A percentile compares a stretch with the other conserved stretches of the same genome.
Conservation (phyloP, 352 stramenopile genomes). For the Globisporangium parvum region DNA sequence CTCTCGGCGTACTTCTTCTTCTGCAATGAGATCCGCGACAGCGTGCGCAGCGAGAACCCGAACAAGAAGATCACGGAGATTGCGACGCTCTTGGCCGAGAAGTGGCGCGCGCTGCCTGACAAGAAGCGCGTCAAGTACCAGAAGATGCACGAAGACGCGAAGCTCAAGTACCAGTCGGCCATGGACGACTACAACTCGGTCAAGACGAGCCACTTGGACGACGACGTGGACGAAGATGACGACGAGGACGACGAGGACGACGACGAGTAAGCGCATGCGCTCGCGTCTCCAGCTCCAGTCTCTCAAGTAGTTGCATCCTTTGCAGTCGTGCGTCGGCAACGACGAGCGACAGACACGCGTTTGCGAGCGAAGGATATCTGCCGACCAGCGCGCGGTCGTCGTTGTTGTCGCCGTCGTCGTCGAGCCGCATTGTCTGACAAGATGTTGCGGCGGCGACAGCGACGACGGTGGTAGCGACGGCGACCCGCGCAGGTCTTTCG, state of each 20-base stretch:
- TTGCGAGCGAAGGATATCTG: background rate
- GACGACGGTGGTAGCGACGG: no score
- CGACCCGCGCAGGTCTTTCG: background rate
- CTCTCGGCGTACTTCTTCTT: conserved; percentile 95
- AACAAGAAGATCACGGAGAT: conserved; percentile 94
- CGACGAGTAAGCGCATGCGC: conserved; percentile 40
- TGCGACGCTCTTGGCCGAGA: conserved; percentile 68
- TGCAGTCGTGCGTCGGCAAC: background rate
- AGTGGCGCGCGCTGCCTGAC: conserved; percentile 87
- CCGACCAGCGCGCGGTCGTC: no score
- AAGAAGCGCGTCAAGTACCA: conserved; percentile 90
- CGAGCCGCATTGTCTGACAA: no score
- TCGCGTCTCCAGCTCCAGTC: background rate
- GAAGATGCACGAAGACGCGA: conserved; percentile 83
- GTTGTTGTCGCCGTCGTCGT: no score
- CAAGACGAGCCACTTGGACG: conserved; percentile 31
- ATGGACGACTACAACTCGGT: conserved; percentile 88
- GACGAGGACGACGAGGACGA: conserved; percentile 63
- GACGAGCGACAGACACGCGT: background rate
- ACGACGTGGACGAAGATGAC: conserved; percentile 60
- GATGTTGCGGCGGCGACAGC: no score
- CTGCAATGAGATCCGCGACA: conserved; percentile 89
- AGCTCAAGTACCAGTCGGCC: conserved; percentile 82
- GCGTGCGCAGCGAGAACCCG: conserved; percentile 90
- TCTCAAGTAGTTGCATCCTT: conserved; percentile 14